Conservation (phyloP, 208 protist species). For the Leptomonas seymouri region DNA sequence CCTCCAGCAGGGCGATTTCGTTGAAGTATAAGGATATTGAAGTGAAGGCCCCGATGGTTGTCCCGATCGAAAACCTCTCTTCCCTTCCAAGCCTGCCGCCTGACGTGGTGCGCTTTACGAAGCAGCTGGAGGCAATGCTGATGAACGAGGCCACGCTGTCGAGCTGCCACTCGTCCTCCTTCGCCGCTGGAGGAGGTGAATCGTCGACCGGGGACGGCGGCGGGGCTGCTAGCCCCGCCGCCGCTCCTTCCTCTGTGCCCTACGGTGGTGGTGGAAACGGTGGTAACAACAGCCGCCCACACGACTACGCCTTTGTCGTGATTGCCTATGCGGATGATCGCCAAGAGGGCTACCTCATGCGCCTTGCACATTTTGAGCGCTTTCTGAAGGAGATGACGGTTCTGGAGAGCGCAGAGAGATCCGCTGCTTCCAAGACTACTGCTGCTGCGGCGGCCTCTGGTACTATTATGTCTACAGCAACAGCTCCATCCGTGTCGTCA, state of each 20-base stretch:
- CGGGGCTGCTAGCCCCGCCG: background rate
- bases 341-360: constrained; percentile 38
- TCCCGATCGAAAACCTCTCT: constrained; percentile 34
- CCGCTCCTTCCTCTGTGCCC: background rate
- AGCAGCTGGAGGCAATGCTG: constrained; percentile 37
- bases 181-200: constrained; percentile 5
- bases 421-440: background rate
- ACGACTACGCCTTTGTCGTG: constrained; percentile 33
- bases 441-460: background rate
- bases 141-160: constrained; percentile 26
- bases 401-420: constrained; percentile 13
- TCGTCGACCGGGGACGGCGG: background rate
- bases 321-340: constrained; percentile 11
- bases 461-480: background rate
- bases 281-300: background rate
- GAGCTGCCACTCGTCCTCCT: constrained; percentile 9
- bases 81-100: constrained; percentile 31
- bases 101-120: constrained; percentile 31
- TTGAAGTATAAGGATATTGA: constrained; percentile 41
- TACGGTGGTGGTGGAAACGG: background rate
- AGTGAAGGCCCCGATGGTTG: constrained; percentile 23
- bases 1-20: constrained; percentile 27
- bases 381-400: constrained; percentile 30
- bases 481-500: background rate
- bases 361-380: constrained; percentile 16